Evolutionary conservation across 352 stramenopile genomes (phyloP), one percentile per base, ranked within the genome.

Genomic region (Globisporangium splendens): DNA sequence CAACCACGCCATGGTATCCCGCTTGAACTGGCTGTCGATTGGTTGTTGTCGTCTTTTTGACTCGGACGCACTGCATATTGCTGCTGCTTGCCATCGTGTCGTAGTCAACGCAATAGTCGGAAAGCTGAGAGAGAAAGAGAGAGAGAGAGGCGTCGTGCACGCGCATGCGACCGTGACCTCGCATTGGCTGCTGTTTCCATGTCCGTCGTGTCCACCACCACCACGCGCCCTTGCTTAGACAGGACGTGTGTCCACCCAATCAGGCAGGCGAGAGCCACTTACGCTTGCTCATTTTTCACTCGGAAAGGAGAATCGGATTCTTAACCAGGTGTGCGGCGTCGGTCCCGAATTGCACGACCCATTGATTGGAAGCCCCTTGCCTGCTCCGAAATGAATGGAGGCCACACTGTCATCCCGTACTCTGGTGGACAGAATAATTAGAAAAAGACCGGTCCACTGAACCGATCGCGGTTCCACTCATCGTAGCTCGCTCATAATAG

Each of bases 241-340:
- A 44, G 28, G 47, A 57, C n/a, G n/a, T n/a, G n/a, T n/a, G n/a
- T n/a, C n/a, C n/a, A n/a, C n/a, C n/a, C n/a, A n/a, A n/a, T n/a
- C n/a, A 57, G 20, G 24, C 7, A 55, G 48, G 43, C 49, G 46
- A 41, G 21, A 28, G 38, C 35, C 59, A 91, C 78, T 78, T 89
- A 91, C 82, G 82, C 75, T 91, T 91, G 72, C 64, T 79, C 82
- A 91, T 91, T 83, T 86, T 86, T 79, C 79, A 84, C 75, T 87
- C 79, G 81, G 66, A 89, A 49, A 63, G 57, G 52, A 63, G 82
- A 91, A 88, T 79, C 61, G 67, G 70, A 66, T 72, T 73, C 69
- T 77, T 75, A 70, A 60, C 51, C 51, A 57, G 51, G 51, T 50
- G 55, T 50, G 50, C 10, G 49, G 18, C 38, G 21, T 33, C 55